These are phyloP conservation scores for Paramecium sexaurelia DNA, from an alignment of 73 alveolate genomes.

Conservation along the genomic window DNA sequence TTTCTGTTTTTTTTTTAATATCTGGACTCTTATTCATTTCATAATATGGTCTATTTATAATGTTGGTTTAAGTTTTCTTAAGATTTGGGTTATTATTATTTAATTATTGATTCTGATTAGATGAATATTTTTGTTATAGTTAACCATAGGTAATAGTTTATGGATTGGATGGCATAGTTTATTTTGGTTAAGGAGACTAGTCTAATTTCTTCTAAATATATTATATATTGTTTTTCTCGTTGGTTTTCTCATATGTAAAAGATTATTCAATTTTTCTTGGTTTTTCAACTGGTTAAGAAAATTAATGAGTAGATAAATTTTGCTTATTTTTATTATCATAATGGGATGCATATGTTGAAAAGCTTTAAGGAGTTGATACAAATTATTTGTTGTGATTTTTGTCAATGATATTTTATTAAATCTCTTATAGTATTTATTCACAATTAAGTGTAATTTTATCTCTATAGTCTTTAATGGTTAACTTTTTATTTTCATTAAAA, in stretches of 20 bases:
- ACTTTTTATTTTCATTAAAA: slow-evolving; percentile 80
- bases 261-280: background rate
- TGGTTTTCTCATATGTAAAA: background rate
- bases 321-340: background rate
- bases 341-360: background rate
- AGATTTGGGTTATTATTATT: background rate
- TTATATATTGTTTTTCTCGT: background rate
- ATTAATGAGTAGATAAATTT: background rate
- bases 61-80: background rate
- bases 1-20: background rate
- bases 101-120: background rate
- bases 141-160: background rate
- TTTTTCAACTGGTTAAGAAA: background rate
- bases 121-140: background rate
- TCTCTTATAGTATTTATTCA: background rate
- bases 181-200: background rate
- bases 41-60: background rate
- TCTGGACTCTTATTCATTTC: background rate
- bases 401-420: background rate
- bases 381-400: background rate
- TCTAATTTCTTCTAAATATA: background rate
- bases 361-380: background rate
- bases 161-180: background rate
- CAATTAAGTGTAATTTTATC: slow-evolving; percentile 70
- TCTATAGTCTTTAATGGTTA: slow-evolving; percentile 80